Percentiles rank a stretch among this genome's conserved stretches.
Conservation (phyloP, 2,329 filamentous ascomycete species). For the Biscogniauxia mediterranea region DNA sequence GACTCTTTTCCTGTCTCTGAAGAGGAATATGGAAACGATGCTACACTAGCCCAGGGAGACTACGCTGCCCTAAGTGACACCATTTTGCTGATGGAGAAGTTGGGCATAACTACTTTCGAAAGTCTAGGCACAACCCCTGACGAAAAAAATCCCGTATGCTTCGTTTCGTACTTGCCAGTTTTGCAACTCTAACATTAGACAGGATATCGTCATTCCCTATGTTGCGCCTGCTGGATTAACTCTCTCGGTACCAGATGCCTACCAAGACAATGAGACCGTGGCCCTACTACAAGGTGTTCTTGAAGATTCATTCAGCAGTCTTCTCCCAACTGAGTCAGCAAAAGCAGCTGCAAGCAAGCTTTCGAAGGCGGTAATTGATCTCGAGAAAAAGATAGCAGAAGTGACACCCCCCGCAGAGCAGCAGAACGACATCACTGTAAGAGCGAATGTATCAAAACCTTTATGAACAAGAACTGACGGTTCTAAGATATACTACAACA, state of each 20-base stretch:
- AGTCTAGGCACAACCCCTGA: conserved; percentile 39
- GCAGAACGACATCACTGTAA: conserved; percentile 57
- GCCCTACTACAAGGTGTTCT: conserved; percentile 49
- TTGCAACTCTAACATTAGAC: not conserved
- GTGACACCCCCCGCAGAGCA: conserved; percentile 58
- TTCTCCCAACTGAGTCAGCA: conserved; percentile 28
- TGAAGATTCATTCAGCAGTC: conserved; percentile 35
- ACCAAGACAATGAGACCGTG: conserved; percentile 53
- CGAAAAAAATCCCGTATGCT: conserved; percentile 39
- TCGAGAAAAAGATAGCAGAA: conserved; percentile 61
- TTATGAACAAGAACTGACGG: conserved; percentile 10
- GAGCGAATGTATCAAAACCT: conserved; percentile 3
- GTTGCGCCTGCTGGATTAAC: conserved; percentile 49
- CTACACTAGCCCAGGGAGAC: conserved; percentile 24
- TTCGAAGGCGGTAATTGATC: conserved; percentile 47
- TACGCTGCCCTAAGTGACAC: conserved; percentile 42
- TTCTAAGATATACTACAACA: conserved; percentile 62
- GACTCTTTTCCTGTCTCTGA: conserved; percentile 41
- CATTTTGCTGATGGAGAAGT: conserved; percentile 44
- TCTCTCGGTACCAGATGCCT: conserved; percentile 62
- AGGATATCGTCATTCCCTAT: conserved; percentile 35
- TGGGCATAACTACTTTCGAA: conserved; percentile 42
- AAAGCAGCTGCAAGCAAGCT: conserved; percentile 25
- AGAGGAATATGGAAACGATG: conserved; percentile 19
- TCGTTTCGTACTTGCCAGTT: conserved; percentile 3